These are phyloP conservation scores for Amanita jacksonii DNA, from an alignment of 768 basidiomycete genomes.

Conservation along the genomic window DNA sequence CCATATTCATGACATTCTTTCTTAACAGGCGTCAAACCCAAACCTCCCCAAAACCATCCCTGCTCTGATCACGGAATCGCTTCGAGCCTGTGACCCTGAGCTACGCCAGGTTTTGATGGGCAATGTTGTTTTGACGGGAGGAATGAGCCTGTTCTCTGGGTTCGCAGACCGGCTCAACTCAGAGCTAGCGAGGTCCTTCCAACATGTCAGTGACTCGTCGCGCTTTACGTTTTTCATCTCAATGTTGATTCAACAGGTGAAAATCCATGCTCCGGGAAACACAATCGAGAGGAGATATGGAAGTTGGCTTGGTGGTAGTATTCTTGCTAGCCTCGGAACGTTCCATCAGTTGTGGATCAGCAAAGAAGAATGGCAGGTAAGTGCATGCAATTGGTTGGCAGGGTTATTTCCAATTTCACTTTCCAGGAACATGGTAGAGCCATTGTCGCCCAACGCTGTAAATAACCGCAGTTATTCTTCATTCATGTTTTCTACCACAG, in stretches of 20 bases:
- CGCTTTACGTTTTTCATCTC: background rate
- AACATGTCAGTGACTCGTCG: slow-evolving; percentile 56
- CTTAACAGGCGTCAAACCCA: slow-evolving; percentile 41
- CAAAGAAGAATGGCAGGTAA: slow-evolving; percentile 84
- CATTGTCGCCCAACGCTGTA: slow-evolving; percentile 81
- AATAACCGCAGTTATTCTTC: no score
- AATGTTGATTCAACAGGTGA: slow-evolving; percentile 39
- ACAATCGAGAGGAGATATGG: slow-evolving; percentile 85
- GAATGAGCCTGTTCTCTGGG: slow-evolving; percentile 80
- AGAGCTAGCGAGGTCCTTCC: slow-evolving; percentile 68
- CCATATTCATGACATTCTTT: background rate
- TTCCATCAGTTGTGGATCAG: slow-evolving; percentile 98
- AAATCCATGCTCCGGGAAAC: slow-evolving; percentile 89
- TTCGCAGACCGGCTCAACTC: slow-evolving; percentile 73
- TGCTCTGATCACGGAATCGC: slow-evolving; percentile 63
- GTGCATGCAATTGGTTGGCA: slow-evolving; percentile 14
- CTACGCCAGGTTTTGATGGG: slow-evolving; percentile 82
- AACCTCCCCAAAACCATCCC: slow-evolving; percentile 70
- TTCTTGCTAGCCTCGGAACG: slow-evolving; percentile 89
- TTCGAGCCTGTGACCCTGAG: slow-evolving; percentile 86
- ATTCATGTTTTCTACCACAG: no score
- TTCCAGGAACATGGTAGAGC: slow-evolving; percentile 70
- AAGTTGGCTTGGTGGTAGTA: slow-evolving; percentile 93
- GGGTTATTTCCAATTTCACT: background rate
- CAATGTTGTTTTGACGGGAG: slow-evolving; percentile 95